These are phyloP conservation scores for Cladosporium sp. DNA, from an alignment of 2,329 filamentous ascomycete species.

Conservation along the genomic window DNA sequence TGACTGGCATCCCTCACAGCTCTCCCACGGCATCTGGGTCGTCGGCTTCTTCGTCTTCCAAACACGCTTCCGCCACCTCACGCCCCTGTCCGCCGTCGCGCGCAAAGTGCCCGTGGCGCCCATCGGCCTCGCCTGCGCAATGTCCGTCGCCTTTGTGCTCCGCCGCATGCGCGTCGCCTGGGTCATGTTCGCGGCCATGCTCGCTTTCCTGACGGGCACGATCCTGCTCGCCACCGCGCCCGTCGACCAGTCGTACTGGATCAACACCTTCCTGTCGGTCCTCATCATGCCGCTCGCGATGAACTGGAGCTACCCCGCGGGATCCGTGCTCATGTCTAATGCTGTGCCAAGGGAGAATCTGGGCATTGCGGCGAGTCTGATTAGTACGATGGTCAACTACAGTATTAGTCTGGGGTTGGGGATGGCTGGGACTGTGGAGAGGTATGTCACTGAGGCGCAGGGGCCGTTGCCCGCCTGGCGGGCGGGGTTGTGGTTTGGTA, in stretches of 20 bases:
- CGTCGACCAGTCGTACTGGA: constrained; percentile 56
- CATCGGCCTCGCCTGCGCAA: constrained; percentile 31
- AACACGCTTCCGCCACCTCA: constrained; percentile 11
- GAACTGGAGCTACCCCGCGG: constrained; percentile 61
- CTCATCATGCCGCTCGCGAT: constrained; percentile 50
- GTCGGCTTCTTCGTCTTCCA: constrained; percentile 10
- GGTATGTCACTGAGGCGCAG: constrained; percentile 36
- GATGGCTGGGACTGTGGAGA: constrained; percentile 55
- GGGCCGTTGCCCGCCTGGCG: constrained; percentile 28
- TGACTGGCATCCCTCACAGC: not conserved
- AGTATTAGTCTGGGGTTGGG: constrained; percentile 60
- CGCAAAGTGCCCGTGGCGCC: constrained; percentile 30
- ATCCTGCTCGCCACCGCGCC: constrained; percentile 43
- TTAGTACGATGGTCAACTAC: constrained; percentile 63
- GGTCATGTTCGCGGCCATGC: constrained; percentile 33
- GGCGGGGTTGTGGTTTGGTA: constrained; percentile 36
- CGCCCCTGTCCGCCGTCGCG: constrained; percentile 30
- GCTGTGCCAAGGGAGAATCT: constrained; percentile 41
- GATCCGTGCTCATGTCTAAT: constrained; percentile 55
- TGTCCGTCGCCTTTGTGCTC: constrained; percentile 32
- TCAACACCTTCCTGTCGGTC: constrained; percentile 53
- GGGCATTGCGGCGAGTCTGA: constrained; percentile 49
- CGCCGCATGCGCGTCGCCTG: constrained; percentile 32
- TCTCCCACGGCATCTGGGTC: constrained; percentile 27
- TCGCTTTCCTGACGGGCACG: constrained; percentile 37